Conservation (phyloP, 2,329 filamentous ascomycete species). For the Metarhizium sp. region DNA sequence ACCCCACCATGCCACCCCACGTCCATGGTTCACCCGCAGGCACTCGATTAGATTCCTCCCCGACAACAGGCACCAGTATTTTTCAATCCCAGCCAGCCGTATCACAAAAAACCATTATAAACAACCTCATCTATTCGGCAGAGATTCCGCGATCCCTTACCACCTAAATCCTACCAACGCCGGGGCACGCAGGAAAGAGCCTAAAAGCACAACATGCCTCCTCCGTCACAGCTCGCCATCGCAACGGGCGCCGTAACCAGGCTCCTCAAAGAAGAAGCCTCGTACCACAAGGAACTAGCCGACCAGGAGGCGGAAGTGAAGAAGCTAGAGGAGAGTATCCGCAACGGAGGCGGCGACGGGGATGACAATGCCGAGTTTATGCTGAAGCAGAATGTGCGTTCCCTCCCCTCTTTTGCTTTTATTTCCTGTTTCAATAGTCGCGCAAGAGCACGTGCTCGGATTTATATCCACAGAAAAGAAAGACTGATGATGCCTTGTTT, state of each 20-base stretch:
- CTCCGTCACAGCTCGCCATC: slow-evolving; percentile 68
- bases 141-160: too few relatives aligned
- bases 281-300: slow-evolving; percentile 78
- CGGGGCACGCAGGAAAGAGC: neutral
- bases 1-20: slow-evolving; percentile 4
- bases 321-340: slow-evolving; percentile 54
- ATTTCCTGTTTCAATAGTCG: neutral
- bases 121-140: neutral
- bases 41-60: neutral
- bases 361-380: slow-evolving; percentile 71
- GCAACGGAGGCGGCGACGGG: slow-evolving; percentile 37
- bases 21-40: neutral
- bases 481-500: neutral
- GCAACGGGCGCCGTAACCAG: slow-evolving; percentile 71
- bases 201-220: slow-evolving; percentile 49
- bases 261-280: slow-evolving; percentile 83
- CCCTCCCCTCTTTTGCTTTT: neutral
- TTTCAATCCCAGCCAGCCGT: neutral
- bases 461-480: neutral
- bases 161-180: neutral
- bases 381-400: slow-evolving; percentile 75
- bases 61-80: slow-evolving; percentile 10
- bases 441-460: neutral
- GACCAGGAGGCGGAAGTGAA: slow-evolving; percentile 64
- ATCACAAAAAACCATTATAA: neutral